Evolutionary conservation across 2,329 filamentous ascomycete genomes (phyloP).

Genomic region (Pyricularia sp.): DNA sequence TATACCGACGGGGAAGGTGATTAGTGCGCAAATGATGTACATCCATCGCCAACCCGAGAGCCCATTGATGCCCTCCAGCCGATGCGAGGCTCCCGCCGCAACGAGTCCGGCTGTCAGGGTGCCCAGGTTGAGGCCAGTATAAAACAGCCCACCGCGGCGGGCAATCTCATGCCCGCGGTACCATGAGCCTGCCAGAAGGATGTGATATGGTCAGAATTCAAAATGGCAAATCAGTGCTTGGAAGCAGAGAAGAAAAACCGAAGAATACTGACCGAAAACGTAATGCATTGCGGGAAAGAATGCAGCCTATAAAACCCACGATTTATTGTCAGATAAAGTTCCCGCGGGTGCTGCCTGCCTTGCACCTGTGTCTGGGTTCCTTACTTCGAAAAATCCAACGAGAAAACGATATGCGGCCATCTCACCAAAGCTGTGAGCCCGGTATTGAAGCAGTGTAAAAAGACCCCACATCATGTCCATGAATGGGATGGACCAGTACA

Average conservation of each 20-base stretch:
- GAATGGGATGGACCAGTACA: slow-evolving; percentile 40
- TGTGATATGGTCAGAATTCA: background rate
- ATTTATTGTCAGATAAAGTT: background rate
- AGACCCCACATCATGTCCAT: slow-evolving; percentile 44
- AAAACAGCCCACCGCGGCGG: slow-evolving; percentile 41
- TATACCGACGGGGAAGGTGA: slow-evolving; percentile 12
- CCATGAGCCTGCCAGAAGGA: slow-evolving; percentile 22
- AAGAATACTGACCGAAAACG: slow-evolving; percentile 13
- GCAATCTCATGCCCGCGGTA: slow-evolving; percentile 37
- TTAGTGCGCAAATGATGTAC: slow-evolving; percentile 10
- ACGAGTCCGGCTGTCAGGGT: slow-evolving; percentile 43
- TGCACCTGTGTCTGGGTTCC: background rate
- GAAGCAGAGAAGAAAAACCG: too few relatives aligned
- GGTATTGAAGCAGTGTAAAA: slow-evolving; percentile 44
- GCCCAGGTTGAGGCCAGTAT: slow-evolving; percentile 39
- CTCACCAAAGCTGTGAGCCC: slow-evolving; percentile 34
- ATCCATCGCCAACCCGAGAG: slow-evolving; percentile 34
- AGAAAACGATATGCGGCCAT: slow-evolving; percentile 41
- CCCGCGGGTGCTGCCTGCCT: too few relatives aligned
- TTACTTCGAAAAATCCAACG: background rate
- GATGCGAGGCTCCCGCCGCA: slow-evolving; percentile 31
- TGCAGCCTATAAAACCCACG: background rate
- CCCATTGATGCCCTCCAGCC: slow-evolving; percentile 28
- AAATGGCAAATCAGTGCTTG: background rate
- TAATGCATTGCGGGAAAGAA: background rate